Evolutionary conservation across 2,329 filamentous ascomycete species (phyloP), one percentile per base, ranked within the genome.

Genomic region (Xylaria sp.): DNA sequence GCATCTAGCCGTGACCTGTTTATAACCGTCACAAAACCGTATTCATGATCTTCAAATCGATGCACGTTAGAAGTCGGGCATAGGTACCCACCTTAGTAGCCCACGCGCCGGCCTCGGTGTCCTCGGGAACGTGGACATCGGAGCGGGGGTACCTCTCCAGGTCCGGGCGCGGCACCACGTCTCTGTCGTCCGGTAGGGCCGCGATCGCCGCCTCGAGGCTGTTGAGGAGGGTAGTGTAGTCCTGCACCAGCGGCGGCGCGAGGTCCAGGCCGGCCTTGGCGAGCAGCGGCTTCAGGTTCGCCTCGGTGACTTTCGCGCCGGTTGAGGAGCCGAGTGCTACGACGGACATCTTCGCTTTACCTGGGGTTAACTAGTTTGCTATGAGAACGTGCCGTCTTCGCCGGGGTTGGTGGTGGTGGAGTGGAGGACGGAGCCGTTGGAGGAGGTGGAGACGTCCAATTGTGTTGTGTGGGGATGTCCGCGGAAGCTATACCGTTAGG

Each of bases 51-150:
- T 26, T 19, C n/a, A 20, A 4, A 21, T 2, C 41, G 2, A 29
- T n/a, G n/a, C n/a, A n/a, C n/a, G n/a, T n/a, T n/a, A n/a, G n/a
- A n/a, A n/a, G n/a, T n/a, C n/a, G n/a, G n/a, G n/a, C n/a, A n/a
- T n/a, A n/a, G 29, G 24, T 26, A 7, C 39, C 13, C 52, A 62
- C 63, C 51, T 65, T 67, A 1, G 62, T 65, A 34, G 63, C 65
- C 65, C 65, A 67, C 8, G 45, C 65, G 11, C 65, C 65, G 8
- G 49, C 17, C 4, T 66, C 63, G 5, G 47, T 65, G 17, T 66
- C 62, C 19, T 64, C 60, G 11, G 69, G 70, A n/a, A 65, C 54
- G 18, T 67, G 61, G 8, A 67, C 61, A 24, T 67, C 57, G 1
- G 53, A 61, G 22, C 66, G 60, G 2, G 65, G 66, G 39, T 68